Percentiles rank a stretch among this genome's conserved stretches.
phyloP scores from a whole-genome alignment of 164 flowering plant species.

The Magnolia officinalis region DNA sequence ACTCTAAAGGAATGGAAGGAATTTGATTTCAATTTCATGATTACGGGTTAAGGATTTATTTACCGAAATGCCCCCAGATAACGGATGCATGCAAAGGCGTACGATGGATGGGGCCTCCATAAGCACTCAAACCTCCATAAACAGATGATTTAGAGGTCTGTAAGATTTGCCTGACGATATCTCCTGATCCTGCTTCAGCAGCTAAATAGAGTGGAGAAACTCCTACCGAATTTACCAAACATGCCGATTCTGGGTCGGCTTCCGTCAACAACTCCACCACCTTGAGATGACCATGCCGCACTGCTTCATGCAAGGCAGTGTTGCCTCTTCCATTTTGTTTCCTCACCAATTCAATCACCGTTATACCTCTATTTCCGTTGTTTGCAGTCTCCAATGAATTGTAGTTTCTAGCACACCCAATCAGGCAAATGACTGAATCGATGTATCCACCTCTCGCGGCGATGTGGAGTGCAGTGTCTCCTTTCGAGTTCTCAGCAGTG shows the following conservation, averaged over 20 bases:
- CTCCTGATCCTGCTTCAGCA: not conserved
- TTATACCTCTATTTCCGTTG: too few species aligned
- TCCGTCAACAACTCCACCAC: not conserved
- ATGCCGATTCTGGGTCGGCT: not conserved
- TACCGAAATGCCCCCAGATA: not conserved
- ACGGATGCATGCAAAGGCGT: not conserved
- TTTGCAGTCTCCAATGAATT: too few species aligned
- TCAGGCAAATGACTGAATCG: too few species aligned
- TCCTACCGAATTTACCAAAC: not conserved
- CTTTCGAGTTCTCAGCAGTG: not conserved
- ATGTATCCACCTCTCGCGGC: not conserved
- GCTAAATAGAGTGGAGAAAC: slow-evolving; percentile 1
- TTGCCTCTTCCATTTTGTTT: not conserved
- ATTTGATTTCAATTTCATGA: too few species aligned
- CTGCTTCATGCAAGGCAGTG: slow-evolving; percentile 2
- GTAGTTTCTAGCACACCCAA: too few species aligned
- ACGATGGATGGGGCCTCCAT: not conserved
- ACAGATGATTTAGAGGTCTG: not conserved
- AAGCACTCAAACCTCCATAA: not conserved
- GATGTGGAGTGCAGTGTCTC: not conserved
- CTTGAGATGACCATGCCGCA: not conserved
- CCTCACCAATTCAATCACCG: not conserved
- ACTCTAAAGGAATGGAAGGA: too few species aligned
- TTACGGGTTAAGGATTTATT: too few species aligned
- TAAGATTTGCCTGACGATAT: not conserved